Evolutionary conservation across 2,329 filamentous ascomycete species (phyloP), one percentile per base, ranked within the genome.

Genomic region (Exophiala xenobiotica): DNA sequence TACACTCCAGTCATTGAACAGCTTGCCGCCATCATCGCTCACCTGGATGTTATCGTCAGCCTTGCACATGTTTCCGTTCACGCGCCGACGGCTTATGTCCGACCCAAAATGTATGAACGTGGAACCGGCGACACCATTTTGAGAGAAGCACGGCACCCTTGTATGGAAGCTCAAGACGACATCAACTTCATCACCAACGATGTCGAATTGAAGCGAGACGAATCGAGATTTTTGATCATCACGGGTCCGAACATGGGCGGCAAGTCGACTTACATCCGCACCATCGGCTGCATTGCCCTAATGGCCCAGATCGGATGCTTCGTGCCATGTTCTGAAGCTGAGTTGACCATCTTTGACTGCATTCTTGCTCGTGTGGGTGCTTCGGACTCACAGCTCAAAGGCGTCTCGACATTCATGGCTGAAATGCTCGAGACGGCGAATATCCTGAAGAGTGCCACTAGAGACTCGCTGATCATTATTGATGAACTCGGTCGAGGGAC

Each of bases 401-500:
- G 93, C 27, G 93, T 99, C 1, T 96, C 90, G 3, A 99, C 93
- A 0, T 99, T 99, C 70, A 99, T 99, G 95, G 93, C 93, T 1
- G 93, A 99, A 74, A 99, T 99, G 93, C 81, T 99, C 18, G 93
- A 99, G 69, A 99, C 93, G 1, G 90, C 93, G 61, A 97, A 97
- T 68, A 99, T 99, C 59, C 84, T 99, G 65, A 97, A 97, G 73
- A 95, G 90, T 0, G 93, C 93, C 1, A 99, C 93, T 0, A 83
- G 87, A 24, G 93, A 99, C 67, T 96, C 90, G 3, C 80, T 99
- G 46, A 97, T 99, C 72, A 97, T 99, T 70, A 96, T 99, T 62
- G 95, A 99, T 69, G 93, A 99, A 69, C 82, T 99, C 2, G 93
- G 93, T 43, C 89, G 93, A 54, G 93, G 93, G 51, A 99, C 93